Evolutionary conservation across 345 rosid species (phyloP), one percentile per base, ranked within the genome.

Genomic region (Salix arbutifolia): DNA sequence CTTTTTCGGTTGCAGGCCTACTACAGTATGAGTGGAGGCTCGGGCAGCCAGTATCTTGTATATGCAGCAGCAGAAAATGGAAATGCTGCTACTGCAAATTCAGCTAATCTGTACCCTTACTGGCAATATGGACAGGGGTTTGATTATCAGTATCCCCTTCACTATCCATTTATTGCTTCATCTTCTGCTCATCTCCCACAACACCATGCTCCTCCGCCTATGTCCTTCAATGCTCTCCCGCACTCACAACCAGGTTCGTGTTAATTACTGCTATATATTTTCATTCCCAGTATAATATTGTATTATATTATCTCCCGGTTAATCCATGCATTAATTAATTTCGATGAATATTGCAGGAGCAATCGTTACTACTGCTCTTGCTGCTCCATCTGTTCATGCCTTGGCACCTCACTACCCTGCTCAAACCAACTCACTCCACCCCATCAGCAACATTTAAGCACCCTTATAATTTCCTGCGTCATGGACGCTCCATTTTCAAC

Each of bases 1-100:
- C 3, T 1, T 40, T 40, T 40, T 74, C 70, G 56, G 37, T 65
- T 62, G 86, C 91, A 94, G 98, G 90, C 87, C 76, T 90, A 90
- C 76, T 91, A 89, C 87, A 87, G 84, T 64, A 82, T 84, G 21
- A 88, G 89, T 77, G 97, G 97, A 77, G 92, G 91, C 42, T 42
- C 74, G 21, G 42, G 28, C 33, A 8, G 73, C 58, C 74, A 70
- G 7, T 69, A 69, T 69, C 10, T 69, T 38, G 65, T 76, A 10
- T 76, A 76, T 5, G 78, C 56, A 13, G 61, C 72, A 4, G 50
- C 58, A 16, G 61, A 40, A 28, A 65, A 65, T 6, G 78, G 65
- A 8, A 70, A 1, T 5, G 9, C 10, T 12, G 14, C n/a, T 56
- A 0, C 5, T 48, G 53, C 75, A 40, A 73, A 62, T 9, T 74